Evolutionary conservation across 2,329 filamentous ascomycete species (phyloP).

Genomic region (Geosmithia flava): DNA sequence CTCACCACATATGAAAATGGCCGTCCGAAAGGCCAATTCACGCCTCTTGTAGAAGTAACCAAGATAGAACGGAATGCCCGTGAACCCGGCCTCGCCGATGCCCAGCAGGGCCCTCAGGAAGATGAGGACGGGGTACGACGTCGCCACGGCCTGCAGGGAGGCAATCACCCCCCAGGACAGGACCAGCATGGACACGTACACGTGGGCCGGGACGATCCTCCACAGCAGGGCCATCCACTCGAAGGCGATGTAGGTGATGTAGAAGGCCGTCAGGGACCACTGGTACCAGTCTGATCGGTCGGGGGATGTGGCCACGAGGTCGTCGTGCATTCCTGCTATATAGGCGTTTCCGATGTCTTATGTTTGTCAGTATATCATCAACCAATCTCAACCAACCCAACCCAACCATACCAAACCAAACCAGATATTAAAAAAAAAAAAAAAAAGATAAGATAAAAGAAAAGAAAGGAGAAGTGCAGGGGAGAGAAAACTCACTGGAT

Average conservation of each 20-base stretch:
- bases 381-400: too few species aligned
- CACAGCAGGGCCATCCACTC: constrained; percentile 55
- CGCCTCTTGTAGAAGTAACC: constrained; percentile 51
- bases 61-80: constrained; percentile 50
- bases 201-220: constrained; percentile 46
- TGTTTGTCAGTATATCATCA: not conserved
- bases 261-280: constrained; percentile 50
- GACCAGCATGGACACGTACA: constrained; percentile 50
- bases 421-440: too few species aligned
- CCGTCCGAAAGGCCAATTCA: constrained; percentile 76
- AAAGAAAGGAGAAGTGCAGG: not conserved
- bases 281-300: constrained; percentile 37
- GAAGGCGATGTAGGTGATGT: constrained; percentile 49
- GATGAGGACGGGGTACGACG: constrained; percentile 48
- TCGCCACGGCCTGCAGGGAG: constrained; percentile 56
- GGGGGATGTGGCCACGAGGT: constrained; percentile 38
- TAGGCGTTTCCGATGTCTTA: constrained; percentile 52
- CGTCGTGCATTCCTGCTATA: constrained; percentile 50
- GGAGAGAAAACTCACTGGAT: constrained; percentile 48
- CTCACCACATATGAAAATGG: constrained; percentile 67
- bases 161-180: constrained; percentile 70
- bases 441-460: too few species aligned
- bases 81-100: constrained; percentile 53
- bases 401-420: too few species aligned
- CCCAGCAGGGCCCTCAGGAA: constrained; percentile 44